phyloP scores from a whole-genome alignment of 2,329 filamentous ascomycete species.

The Colletotrichum filicis region DNA sequence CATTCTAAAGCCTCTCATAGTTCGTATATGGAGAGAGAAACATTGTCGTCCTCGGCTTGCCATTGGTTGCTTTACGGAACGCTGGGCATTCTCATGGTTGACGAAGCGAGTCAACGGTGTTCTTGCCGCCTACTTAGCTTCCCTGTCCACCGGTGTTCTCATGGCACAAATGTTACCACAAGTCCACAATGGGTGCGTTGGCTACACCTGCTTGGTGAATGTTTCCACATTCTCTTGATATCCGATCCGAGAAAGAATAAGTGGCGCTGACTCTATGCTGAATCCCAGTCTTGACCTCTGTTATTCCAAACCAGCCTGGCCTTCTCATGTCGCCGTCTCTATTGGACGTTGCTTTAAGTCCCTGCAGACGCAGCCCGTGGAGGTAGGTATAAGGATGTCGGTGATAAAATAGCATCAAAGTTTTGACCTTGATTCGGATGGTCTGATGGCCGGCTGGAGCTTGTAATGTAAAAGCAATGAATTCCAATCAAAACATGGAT shows the following conservation, averaged over 20 bases:
- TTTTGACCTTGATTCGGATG: not conserved
- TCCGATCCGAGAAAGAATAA: not conserved
- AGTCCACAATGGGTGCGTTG: not conserved
- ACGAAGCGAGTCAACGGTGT: not conserved
- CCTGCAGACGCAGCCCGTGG: not conserved
- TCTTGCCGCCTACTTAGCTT: not conserved
- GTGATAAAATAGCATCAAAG: not conserved
- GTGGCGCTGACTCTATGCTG: not conserved
- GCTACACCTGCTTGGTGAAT: not conserved
- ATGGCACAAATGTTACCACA: not conserved
- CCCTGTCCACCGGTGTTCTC: no score
- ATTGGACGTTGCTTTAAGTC: not conserved
- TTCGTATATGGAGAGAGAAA: not conserved
- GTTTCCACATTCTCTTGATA: not conserved
- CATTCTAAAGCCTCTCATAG: not conserved
- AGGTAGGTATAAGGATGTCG: not conserved
- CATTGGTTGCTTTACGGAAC: not conserved
- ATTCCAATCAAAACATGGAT: slow-evolving; percentile 13
- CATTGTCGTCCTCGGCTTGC: not conserved
- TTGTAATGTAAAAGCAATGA: not conserved
- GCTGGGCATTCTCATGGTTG: not conserved
- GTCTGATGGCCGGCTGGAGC: not conserved
- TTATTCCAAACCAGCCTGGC: not conserved
- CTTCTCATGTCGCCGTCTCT: not conserved
- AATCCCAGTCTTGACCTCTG: not conserved